These are phyloP conservation scores for Xylaria sp. DNA, from an alignment of 2,329 filamentous ascomycete genomes.

Conservation along the genomic window DNA sequence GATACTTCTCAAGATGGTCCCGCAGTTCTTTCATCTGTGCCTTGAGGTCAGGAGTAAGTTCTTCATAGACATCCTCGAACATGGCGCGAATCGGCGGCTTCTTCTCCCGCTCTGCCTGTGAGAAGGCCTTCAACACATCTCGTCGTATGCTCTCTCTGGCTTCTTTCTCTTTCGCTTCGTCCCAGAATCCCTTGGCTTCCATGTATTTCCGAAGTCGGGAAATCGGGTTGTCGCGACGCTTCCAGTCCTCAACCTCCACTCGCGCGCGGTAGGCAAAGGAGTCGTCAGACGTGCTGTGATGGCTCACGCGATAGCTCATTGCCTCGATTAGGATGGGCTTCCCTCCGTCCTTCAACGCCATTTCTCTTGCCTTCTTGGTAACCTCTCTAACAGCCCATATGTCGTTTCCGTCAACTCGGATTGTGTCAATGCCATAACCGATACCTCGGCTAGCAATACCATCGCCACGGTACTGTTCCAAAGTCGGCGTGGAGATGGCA, in stretches of 20 bases:
- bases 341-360: slow-evolving; percentile 76
- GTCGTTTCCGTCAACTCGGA: slow-evolving; percentile 90
- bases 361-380: slow-evolving; percentile 67
- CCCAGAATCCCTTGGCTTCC: slow-evolving; percentile 77
- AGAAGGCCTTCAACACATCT: slow-evolving; percentile 78
- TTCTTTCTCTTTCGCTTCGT: slow-evolving; percentile 74
- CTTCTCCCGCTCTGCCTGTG: slow-evolving; percentile 74
- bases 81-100: slow-evolving; percentile 65
- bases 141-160: slow-evolving; percentile 61
- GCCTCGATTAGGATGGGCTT: slow-evolving; percentile 84
- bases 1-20: slow-evolving; percentile 76
- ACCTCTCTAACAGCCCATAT: slow-evolving; percentile 83
- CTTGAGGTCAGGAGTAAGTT: slow-evolving; percentile 71
- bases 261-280: slow-evolving; percentile 92
- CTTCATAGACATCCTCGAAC: slow-evolving; percentile 88
- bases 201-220: slow-evolving; percentile 85
- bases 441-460: slow-evolving; percentile 82
- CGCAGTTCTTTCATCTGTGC: slow-evolving; percentile 70
- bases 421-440: slow-evolving; percentile 90
- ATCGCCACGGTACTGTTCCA: slow-evolving; percentile 87
- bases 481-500: slow-evolving; percentile 81
- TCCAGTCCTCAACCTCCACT: slow-evolving; percentile 95
- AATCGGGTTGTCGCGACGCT: slow-evolving; percentile 82
- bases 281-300: slow-evolving; percentile 96
- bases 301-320: slow-evolving; percentile 96